Base-by-base conservation (phyloP, 2,329 filamentous ascomycete species). In the Cryphonectria carpinicola region DNA sequence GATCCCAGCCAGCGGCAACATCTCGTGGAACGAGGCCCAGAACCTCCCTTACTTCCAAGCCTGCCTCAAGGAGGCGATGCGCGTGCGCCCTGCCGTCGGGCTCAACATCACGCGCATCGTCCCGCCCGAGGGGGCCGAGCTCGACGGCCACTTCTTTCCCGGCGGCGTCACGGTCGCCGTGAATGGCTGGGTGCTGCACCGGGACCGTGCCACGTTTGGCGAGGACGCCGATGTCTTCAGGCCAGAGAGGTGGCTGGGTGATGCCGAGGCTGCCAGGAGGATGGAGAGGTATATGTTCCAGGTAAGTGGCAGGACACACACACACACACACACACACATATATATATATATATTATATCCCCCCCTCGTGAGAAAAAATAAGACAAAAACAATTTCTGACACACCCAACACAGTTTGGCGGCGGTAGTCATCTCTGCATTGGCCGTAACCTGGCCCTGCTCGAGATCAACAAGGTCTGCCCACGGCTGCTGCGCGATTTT, bases 391-490 rank as follows among this genome's bases (percentile, higher is more conserved):
- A 56, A 28, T 4, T n/a, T 46, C 19, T 46, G 43, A 46, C 43
- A 22, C 2, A 3, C 13, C 14, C 32, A 52, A 32, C 66, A 46
- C 54, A 85, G 83, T 89, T 89, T 73, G 86, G 87, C 32, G 86
- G 83, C 14, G 87, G 87, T 37, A 82, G 82, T 11, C 85, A 88
- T 64, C 77, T 88, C 3, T 89, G 87, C 75, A 87, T 88, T 71
- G 87, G 86, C 28, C 82, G 84, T 5, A 86, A 88, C 75, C 76
- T 89, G 43, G 86, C 85, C 0, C 78, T 88, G 56, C 78, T 88
- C 39, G 87, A 89, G 77, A 87, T 88, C 74, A 87, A 88, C 79
- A 90, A 90, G 80, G 82, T 89, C 49, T 78, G 88, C 49, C 86
- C 86, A 5, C 83, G 86, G 49, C 79, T 89, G 37, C 77, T 88